Evolutionary conservation across 768 basidiomycete genomes (phyloP).

Genomic region (Trametes elegans): DNA sequence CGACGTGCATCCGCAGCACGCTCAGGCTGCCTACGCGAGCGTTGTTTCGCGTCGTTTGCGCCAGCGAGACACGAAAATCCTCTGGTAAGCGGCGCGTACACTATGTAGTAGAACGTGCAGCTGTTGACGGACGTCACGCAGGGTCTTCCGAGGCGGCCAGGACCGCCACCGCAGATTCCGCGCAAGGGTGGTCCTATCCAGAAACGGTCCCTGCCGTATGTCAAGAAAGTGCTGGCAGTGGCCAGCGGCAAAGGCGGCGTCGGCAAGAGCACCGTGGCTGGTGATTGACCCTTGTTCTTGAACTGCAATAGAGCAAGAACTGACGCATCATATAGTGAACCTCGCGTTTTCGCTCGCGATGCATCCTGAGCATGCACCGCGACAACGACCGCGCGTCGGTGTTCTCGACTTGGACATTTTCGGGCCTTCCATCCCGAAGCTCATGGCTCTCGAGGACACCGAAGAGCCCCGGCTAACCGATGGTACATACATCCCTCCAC

Average conservation of each 20-base stretch:
- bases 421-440: conserved; percentile 88
- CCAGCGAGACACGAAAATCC: conserved; percentile 50
- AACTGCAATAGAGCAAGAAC: not conserved
- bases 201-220: conserved; percentile 64
- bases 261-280: conserved; percentile 91
- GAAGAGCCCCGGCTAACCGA: conserved; percentile 77
- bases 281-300: conserved; percentile 38
- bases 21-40: not conserved
- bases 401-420: conserved; percentile 95
- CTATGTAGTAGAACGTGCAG: not conserved
- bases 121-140: conserved; percentile 15
- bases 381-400: conserved; percentile 61
- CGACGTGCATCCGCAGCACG: not conserved
- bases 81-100: conserved; percentile 37
- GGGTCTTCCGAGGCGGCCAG: conserved; percentile 30
- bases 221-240: conserved; percentile 78
- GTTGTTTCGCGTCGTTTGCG: not conserved
- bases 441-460: conserved; percentile 82
- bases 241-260: conserved; percentile 96
- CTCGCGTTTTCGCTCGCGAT: conserved; percentile 73
- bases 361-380: conserved; percentile 33
- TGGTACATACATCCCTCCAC: conserved; percentile 41
- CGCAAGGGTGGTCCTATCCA: conserved; percentile 51
- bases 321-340: conserved; percentile 51
- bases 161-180: conserved; percentile 54